These are phyloP conservation scores for Neckera pumila DNA, from an alignment of 225 moss, liverwort and hornwort species.

Conservation along the genomic window DNA sequence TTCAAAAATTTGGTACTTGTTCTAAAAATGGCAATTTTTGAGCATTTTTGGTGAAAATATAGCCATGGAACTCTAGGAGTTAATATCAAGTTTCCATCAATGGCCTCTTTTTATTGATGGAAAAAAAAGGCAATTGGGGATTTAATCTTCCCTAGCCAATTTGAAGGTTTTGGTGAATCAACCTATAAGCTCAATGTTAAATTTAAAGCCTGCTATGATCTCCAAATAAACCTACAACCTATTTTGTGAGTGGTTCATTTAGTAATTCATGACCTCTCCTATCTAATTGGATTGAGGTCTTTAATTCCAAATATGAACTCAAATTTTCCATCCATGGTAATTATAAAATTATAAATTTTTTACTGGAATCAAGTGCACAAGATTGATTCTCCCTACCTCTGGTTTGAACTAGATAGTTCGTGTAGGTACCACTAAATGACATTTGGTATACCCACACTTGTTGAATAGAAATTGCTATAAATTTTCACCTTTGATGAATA, in stretches of 20 bases:
- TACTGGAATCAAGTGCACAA: fast-evolving
- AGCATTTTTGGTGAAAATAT: too few species aligned
- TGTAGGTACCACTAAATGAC: background rate
- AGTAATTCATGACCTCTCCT: background rate
- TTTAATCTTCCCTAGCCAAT: background rate
- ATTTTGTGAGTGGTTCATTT: background rate
- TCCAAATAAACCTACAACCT: background rate
- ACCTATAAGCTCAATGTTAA: background rate
- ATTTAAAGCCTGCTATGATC: fast-evolving
- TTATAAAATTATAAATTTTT: background rate
- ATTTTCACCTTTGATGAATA: background rate
- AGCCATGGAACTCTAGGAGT: too few species aligned
- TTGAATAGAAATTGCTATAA: background rate
- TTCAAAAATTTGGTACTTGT: too few species aligned
- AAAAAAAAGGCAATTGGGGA: background rate
- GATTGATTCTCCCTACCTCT: background rate
- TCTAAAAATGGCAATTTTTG: too few species aligned
- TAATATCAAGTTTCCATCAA: too few species aligned
- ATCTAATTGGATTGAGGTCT: background rate
- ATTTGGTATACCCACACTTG: background rate
- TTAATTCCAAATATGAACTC: background rate
- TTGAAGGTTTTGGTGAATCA: background rate
- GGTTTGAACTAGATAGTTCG: background rate
- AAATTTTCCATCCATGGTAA: background rate
- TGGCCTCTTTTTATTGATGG: too few species aligned